phyloP scores from a whole-genome alignment of 202 grass and related monocot genomes.

The Elaeis oleifera region DNA sequence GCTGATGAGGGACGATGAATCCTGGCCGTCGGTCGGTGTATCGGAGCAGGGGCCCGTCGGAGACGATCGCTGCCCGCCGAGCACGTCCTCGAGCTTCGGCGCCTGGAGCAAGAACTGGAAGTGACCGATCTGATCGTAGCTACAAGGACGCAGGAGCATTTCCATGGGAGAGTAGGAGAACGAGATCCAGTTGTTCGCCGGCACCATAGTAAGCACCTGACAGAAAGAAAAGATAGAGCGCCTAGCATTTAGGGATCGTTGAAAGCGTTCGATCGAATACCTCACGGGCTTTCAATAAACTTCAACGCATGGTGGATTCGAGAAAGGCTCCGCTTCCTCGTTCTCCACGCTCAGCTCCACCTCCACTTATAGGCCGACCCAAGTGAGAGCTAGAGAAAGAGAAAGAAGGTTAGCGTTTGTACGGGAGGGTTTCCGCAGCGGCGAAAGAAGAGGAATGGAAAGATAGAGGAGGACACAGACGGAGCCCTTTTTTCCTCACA shows the following conservation, averaged over 20 bases:
- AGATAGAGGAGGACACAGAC: conserved; percentile 14
- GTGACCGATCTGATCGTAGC: conserved; percentile 3
- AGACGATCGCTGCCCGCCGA: background rate
- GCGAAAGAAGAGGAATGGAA: conserved; percentile 14
- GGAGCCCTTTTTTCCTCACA: conserved; percentile 10
- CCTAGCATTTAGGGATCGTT: no score
- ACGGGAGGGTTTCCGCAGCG: background rate
- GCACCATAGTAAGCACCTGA: conserved; percentile 4
- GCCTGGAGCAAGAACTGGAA: conserved; percentile 30
- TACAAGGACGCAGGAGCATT: conserved; percentile 7
- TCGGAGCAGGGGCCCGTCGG: background rate
- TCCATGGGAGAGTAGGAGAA: conserved; percentile 22
- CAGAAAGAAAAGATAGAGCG: no score
- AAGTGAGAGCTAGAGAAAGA: no score
- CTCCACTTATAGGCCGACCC: no score
- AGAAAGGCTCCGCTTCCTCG: no score
- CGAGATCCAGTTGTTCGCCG: conserved; percentile 28
- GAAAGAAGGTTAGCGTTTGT: background rate
- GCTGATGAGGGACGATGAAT: conserved; percentile 18
- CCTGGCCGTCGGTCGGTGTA: conserved; percentile 4
- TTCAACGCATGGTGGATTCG: no score
- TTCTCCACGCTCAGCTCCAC: no score
- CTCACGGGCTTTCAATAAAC: no score
- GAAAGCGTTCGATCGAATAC: no score
- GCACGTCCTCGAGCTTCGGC: conserved; percentile 10